Evolutionary conservation across 2,329 filamentous ascomycete species (phyloP).

Genomic region (Sporothrix dimorphospora): DNA sequence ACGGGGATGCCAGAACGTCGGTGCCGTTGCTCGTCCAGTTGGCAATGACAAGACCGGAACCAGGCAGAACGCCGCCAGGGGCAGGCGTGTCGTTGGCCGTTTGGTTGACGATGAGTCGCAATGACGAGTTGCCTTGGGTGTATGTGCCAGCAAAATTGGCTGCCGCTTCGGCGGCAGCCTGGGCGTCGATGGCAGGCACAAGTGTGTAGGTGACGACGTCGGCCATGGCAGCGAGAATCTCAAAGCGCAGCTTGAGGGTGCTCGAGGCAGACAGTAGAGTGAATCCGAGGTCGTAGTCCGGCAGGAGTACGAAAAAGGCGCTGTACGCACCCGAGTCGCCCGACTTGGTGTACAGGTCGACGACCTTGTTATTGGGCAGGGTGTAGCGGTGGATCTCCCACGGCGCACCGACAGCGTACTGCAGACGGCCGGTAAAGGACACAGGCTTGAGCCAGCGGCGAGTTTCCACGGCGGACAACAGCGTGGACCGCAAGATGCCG

Average conservation of each 20-base stretch:
- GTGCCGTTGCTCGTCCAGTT: constrained; percentile 47
- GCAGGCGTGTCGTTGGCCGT: background rate
- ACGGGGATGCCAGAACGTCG: constrained; percentile 40
- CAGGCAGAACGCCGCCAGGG: constrained; percentile 24
- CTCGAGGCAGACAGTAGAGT: constrained; percentile 43
- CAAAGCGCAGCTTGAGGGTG: constrained; percentile 5
- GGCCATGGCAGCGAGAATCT: constrained; percentile 29
- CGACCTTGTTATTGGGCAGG: constrained; percentile 44
- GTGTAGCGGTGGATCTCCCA: constrained; percentile 52
- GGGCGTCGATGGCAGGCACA: constrained; percentile 49
- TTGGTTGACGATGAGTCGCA: constrained; percentile 45
- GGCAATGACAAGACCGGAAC: constrained; percentile 45
- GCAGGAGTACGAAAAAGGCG: constrained; percentile 46
- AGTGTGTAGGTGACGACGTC: constrained; percentile 42
- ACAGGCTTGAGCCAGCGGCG: constrained; percentile 51
- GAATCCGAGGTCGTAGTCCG: constrained; percentile 51
- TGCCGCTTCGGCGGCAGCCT: constrained; percentile 44
- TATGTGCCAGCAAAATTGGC: constrained; percentile 45
- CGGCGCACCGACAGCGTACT: constrained; percentile 47
- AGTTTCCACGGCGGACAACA: constrained; percentile 46
- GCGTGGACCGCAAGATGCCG: constrained; percentile 48
- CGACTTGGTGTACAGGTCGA: constrained; percentile 53
- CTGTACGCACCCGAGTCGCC: constrained; percentile 50
- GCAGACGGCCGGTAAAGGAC: constrained; percentile 44
- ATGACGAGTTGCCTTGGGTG: constrained; percentile 44